Conservation (phyloP, 2,329 filamentous ascomycete genomes). For the Trichoderma breve region DNA sequence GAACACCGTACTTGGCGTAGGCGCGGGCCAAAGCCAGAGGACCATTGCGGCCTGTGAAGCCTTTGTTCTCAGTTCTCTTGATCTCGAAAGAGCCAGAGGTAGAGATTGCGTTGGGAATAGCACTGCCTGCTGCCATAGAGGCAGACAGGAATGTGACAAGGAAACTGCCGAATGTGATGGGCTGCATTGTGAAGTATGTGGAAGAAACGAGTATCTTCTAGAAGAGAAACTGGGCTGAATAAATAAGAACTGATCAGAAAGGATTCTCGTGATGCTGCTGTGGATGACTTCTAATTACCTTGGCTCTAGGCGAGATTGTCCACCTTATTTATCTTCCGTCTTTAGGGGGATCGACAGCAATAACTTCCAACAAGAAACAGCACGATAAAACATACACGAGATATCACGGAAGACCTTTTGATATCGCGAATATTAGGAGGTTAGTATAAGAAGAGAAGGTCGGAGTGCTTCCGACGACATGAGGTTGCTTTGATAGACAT, state of each 20-base stretch:
- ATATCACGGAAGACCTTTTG: neutral
- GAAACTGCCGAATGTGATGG: slow-evolving; percentile 14
- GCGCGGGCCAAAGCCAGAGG: slow-evolving; percentile 22
- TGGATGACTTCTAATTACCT: neutral
- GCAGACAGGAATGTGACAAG: slow-evolving; percentile 17
- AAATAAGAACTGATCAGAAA: neutral
- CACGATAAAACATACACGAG: neutral
- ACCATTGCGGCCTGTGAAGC: slow-evolving; percentile 17
- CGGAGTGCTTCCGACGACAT: neutral
- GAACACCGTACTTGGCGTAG: slow-evolving; percentile 22
- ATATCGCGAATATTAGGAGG: neutral
- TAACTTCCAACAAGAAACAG: neutral
- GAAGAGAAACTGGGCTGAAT: neutral
- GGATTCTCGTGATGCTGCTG: neutral
- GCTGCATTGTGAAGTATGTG: slow-evolving; percentile 8
- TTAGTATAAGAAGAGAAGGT: slow-evolving; percentile 5
- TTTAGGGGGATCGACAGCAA: neutral
- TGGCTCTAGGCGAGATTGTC: neutral
- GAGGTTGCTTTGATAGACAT: slow-evolving; percentile 3
- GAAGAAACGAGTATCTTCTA: neutral
- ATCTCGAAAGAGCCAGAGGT: slow-evolving; percentile 12
- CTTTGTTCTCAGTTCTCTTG: slow-evolving; percentile 9
- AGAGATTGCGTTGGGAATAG: neutral
- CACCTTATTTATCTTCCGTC: neutral
- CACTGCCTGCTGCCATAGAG: slow-evolving; percentile 17